Base-by-base conservation (phyloP, 768 basidiomycete genomes). In the Tubosaeta sp. region DNA sequence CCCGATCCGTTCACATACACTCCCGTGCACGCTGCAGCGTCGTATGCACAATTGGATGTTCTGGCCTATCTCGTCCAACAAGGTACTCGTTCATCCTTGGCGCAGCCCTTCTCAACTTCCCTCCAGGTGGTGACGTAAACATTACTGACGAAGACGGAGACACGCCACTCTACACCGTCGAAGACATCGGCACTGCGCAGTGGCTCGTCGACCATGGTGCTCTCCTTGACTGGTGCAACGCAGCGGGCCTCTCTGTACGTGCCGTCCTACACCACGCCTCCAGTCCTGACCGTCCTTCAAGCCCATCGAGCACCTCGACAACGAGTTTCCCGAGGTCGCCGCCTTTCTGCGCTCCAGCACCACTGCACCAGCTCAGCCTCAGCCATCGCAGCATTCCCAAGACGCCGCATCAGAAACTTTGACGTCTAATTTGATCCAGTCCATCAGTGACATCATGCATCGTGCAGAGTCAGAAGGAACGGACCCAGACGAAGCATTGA, bases 21-120 rank as follows among this genome's bases (percentile, higher is more conserved):
- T 0, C 88, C 90, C 33, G 90, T 92, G 88, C 93, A 97, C 70
- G 94, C 94, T 16, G 93, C 94, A 13, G 93, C 94, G 1, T 95
- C 93, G 1, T 97, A 95, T 63, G 90, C 84, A 16, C 93, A 93
- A 29, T 65, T 88, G 9, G 71, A 85, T 43, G 67, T 94, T 38
- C 73, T 97, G 32, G 76, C 83, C 13, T 95, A 91, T 71, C 82
- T 97, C 51, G 73, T 93, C 51, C 80, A 83, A 13, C 76, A 75
- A 65, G 89, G 89, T 86, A 66, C 43, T 34, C 51, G 19, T 3
- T 41, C 22, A 43, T 17, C 47, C 12, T 17, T n/a, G 12, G 5
- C 42, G 34, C 25, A 6, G 6, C 19, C n/a, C 16, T 35, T 22
- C 45, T 34, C 46, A 54, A 17, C 16, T 31, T 46, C 48, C 50